Evolutionary conservation across 2,329 filamentous ascomycete genomes (phyloP).

Genomic region (Mycosphaerella sp.): DNA sequence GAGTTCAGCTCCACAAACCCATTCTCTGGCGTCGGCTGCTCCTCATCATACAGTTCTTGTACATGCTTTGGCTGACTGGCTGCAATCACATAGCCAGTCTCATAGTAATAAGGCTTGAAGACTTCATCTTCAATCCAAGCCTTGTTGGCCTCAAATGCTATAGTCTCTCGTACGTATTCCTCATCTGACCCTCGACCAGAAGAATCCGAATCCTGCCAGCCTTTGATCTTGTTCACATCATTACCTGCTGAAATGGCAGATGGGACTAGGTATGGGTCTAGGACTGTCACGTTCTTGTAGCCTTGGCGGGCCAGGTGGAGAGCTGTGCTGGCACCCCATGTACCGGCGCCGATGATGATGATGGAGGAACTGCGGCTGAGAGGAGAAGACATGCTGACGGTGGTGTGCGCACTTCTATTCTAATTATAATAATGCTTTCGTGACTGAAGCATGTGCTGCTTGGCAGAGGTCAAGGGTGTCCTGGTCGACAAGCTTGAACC

Average conservation of each 20-base stretch:
- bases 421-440: too few species aligned
- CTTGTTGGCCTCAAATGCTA: not conserved
- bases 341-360: constrained; percentile 47
- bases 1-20: not conserved
- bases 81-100: not conserved
- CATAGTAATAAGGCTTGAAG: not conserved
- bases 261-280: constrained; percentile 45
- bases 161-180: not conserved
- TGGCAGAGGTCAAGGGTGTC: too few species aligned
- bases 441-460: too few species aligned
- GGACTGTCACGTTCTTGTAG: constrained; percentile 45
- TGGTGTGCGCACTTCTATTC: not conserved
- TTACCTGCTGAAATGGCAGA: constrained; percentile 47
- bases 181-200: constrained; percentile 20
- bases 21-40: not conserved
- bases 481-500: too few species aligned
- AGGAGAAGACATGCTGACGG: not conserved
- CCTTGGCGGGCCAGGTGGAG: constrained; percentile 46
- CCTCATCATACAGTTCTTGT: not conserved
- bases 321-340: constrained; percentile 50
- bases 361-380: constrained; percentile 18
- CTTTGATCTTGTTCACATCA: constrained; percentile 46
- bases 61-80: not conserved
- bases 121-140: not conserved
- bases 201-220: constrained; percentile 20